Evolutionary conservation across 106 monocot genomes (phyloP), one percentile per base, ranked within the genome.

Genomic region (Cymbidium sinense): DNA sequence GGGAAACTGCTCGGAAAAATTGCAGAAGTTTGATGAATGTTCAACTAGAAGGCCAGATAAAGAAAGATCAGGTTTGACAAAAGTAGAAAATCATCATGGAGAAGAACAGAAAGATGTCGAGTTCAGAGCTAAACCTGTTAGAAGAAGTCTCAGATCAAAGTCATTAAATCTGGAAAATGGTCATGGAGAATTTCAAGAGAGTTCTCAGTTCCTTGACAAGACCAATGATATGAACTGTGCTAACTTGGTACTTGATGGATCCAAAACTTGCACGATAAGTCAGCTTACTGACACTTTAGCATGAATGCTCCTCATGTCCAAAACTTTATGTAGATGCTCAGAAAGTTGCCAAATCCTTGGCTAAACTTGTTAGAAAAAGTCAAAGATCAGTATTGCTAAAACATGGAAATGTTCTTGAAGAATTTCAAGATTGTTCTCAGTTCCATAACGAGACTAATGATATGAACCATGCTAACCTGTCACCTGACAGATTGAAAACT

Each of bases 341-440:
- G 69, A 69, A 31, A 15, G 15, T 33, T 69, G 33, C 15, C 13
- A 33, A 69, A 28, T 71, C 34, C 37, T 37, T 29, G 39, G 71
- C 23, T 39, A 29, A 71, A 39, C 71, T n/a, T 71, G 37, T 71
- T 71, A 37, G 71, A 71, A 71, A 23, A 71, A 37, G 71, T 23
- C 8, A n/a, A 29, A 71, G 21, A 37, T 39, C n/a, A 35, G 11
- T 29, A 0, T 37, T 39, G 37, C 23, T 39, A 36, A 71, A 18
- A 34, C 10, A 19, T 70, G 70, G 5, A 70, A 35, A 70, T 64
- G 64, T 29, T 64, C 64, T 28, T 70, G 70, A 5, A 35, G 70
- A 70, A 34, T 35, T 5, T 70, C 70, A 70, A 36, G 70, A 19
- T 33, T 19, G 13, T n/a, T n/a, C n/a, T n/a, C n/a, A n/a, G n/a